Evolutionary conservation across 495 filamentous ascomycete genomes (phyloP), one percentile per base, ranked within the genome.

Genomic region (Daldinia decipiens): DNA sequence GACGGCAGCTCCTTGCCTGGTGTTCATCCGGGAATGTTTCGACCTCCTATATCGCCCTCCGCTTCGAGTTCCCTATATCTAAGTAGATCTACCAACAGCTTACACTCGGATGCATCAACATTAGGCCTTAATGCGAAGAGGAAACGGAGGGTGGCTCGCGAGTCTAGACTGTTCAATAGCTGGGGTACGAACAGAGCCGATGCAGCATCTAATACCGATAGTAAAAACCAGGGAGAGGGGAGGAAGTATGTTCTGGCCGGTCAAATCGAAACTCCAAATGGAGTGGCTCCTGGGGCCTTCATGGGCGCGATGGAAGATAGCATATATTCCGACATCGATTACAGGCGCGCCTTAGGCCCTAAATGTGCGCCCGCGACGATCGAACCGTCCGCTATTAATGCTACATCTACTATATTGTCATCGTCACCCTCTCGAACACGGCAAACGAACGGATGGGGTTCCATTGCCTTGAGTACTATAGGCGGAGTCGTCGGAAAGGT

Each of bases 401-500:
- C 50, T 19, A 13, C 51, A 11, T 11, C 63, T 12, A 51, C 29
- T 29, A 53, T 68, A 36, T 36, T 36, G 55, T 56, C 63, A 38
- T 38, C 70, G 26, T 32, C 40, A 13, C 52, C 58, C n/a, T 34
- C 58, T 31, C 69, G 21, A 17, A 15, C 61, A 17, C 67, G 59
- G 34, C 55, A 52, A 34, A 17, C 56, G 1, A 64, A 74, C 7
- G 79, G 80, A 55, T 87, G 86, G 86, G 83, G 79, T 15, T 79
- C 78, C 29, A 73, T 82, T 32, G 81, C 81, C 38, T 63, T 84
- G 15, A 73, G 76, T 29, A 81, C 83, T 7, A 77, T 85, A 55
- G 84, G 85, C 11, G 80, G 82, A 34, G 86, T 91, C 27, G 89
- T 93, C 7, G 92, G 92, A 6, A 94, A 90, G 76, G 88, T 95